These are phyloP conservation scores for Mycena leptocephala DNA, from an alignment of 768 basidiomycete genomes.

Conservation along the genomic window DNA sequence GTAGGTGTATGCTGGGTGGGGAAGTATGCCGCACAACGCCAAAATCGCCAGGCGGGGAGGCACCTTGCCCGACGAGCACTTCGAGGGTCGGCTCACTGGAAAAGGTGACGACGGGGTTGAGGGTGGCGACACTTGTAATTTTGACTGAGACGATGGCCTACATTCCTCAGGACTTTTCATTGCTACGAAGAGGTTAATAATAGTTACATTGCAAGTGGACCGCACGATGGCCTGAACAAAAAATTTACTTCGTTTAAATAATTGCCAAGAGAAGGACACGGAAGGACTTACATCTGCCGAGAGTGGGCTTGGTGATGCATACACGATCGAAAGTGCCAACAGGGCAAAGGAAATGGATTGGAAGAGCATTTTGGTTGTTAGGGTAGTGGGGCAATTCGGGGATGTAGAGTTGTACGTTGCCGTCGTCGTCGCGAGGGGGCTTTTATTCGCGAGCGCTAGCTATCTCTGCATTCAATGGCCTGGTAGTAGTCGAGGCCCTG, in stretches of 20 bases:
- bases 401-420: no score
- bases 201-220: slow-evolving; percentile 7
- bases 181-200: not conserved
- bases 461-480: no score
- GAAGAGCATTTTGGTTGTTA: slow-evolving; percentile 16
- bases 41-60: slow-evolving; percentile 15
- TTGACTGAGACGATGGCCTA: slow-evolving; percentile 8
- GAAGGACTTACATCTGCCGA: slow-evolving; percentile 6
- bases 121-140: slow-evolving; percentile 14
- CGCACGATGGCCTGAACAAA: slow-evolving; percentile 9
- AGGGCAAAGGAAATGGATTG: slow-evolving; percentile 7
- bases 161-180: slow-evolving; percentile 3
- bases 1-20: not conserved
- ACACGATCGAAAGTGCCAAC: slow-evolving; percentile 16
- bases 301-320: slow-evolving; percentile 16
- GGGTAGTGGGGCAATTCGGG: not conserved
- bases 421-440: no score
- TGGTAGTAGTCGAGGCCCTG: no score
- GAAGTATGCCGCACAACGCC: slow-evolving; percentile 11
- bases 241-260: not conserved
- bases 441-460: no score
- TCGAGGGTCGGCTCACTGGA: slow-evolving; percentile 11
- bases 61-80: slow-evolving; percentile 16
- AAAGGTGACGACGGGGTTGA: slow-evolving; percentile 18
- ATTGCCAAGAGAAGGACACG: not conserved